Base-by-base conservation (phyloP, 805 yeast species). In the Nakazawaea siamensis region DNA sequence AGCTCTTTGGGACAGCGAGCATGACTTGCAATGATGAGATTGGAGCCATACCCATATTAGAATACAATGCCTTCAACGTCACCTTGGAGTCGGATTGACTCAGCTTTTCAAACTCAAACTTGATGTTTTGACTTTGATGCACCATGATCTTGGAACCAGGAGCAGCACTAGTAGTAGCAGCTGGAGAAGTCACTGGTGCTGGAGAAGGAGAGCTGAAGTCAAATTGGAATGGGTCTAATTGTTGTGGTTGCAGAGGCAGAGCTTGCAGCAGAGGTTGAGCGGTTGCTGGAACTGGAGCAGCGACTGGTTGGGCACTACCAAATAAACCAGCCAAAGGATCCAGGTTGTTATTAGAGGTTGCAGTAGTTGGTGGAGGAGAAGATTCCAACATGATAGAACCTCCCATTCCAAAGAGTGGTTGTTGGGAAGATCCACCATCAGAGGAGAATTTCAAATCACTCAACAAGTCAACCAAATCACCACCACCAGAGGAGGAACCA, bases 1-100 rank as follows among this genome's bases (percentile, higher is more conserved):
- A 69, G 6, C 68, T 49, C 47, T 76, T 78, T 35, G 94, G 85
- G 21, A 77, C 86, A 0, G 94, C 92, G 25, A 81, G 54, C 49
- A 75, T 63, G 44, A 80, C 73, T 40, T 73, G 70, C 29, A 83
- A 54, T 39, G 68, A 64, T 6, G 68, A 54, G 23, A 81, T 54
- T 12, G 70, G 54, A 6, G 61, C 44, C 29, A 64, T 47, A 31
- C 64, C 58, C 7, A 60, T 41, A 55, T 80, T 81, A 33, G 81
- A 66, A 46, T 77, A 69, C 33, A 55, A 51, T 8, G 73, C 65
- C 23, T 61, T 62, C 7, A 81, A 68, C 18, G 54, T 52, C 25
- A 73, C 51, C 1, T 58, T 52, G 18, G 57, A 47, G 8, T 59
- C 49, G 1, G 70, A 50, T 20, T 56, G 52, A 32, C 67, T 57